Evolutionary conservation across 108 stramenopile genomes (phyloP).

Genomic region (Stephanodiscus minutulus): DNA sequence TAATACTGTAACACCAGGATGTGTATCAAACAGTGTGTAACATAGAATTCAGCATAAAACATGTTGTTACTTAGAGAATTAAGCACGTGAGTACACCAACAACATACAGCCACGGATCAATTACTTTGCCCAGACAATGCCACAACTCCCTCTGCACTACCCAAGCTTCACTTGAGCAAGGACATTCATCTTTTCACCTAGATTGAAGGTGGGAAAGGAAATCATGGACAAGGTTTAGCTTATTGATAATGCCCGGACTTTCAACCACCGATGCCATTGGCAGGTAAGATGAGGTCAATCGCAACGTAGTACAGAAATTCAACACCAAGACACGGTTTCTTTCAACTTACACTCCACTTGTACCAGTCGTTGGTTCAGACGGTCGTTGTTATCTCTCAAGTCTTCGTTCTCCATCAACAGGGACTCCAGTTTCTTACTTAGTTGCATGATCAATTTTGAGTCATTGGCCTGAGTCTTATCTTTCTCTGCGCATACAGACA

Average conservation of each 20-base stretch:
- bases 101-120: not conserved
- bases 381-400: constrained; percentile 86
- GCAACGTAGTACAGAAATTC: constrained; percentile 9
- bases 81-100: not conserved
- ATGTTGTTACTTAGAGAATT: not conserved
- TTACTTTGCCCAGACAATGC: not conserved
- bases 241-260: not conserved
- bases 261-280: not conserved
- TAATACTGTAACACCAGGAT: no score
- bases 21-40: no score
- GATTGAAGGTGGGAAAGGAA: not conserved
- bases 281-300: not conserved
- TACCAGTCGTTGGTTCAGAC: constrained; percentile 80
- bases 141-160: constrained; percentile 6
- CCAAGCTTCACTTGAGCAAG: constrained; percentile 12
- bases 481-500: constrained; percentile 77
- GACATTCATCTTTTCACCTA: constrained; percentile 36
- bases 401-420: constrained; percentile 93
- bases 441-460: constrained; percentile 91
- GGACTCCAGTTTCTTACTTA: constrained; percentile 92
- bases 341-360: constrained; percentile 84
- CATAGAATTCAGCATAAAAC: not conserved
- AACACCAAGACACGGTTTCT: constrained; percentile 20
- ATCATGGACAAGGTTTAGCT: not conserved
- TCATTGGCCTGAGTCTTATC: constrained; percentile 90